Percentiles rank a stretch among this genome's conserved stretches.
phyloP scores from a whole-genome alignment of 306 rosid species.

The Malus sylvestris region DNA sequence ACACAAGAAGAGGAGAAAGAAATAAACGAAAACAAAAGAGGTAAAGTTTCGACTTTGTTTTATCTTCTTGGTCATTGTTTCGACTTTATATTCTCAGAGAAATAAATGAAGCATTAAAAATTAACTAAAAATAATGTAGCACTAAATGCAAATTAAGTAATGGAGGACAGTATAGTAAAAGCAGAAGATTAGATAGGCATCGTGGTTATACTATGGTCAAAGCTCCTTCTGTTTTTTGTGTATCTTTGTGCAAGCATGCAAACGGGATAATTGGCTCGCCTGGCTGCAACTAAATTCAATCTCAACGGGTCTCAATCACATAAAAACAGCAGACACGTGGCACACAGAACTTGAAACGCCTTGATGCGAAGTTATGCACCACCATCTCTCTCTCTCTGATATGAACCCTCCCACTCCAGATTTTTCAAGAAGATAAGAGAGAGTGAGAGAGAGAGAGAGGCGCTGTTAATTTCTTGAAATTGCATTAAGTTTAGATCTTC shows the following conservation, averaged over 20 bases:
- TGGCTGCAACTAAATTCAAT: constrained; percentile 38
- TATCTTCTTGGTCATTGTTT: not conserved
- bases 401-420: not conserved
- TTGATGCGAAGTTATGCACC: constrained; percentile 31
- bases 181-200: not conserved
- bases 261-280: constrained; percentile 53
- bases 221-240: constrained; percentile 21
- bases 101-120: not conserved
- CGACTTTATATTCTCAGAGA: not conserved
- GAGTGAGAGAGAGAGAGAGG: not conserved
- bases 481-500: not conserved
- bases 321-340: constrained; percentile 43
- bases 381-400: not conserved
- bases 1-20: not conserved
- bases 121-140: not conserved
- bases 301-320: constrained; percentile 1
- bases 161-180: constrained; percentile 17
- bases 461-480: not conserved
- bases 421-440: constrained; percentile 28
- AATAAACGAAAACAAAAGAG: not conserved
- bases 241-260: constrained; percentile 57
- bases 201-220: constrained; percentile 49
- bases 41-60: not conserved
- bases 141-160: not conserved
- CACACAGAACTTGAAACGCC: constrained; percentile 53